A percentile compares a stretch with the other conserved stretches of the same genome.
Conservation (phyloP, 805 yeast species). For the Metschnikowia reukaufii region DNA sequence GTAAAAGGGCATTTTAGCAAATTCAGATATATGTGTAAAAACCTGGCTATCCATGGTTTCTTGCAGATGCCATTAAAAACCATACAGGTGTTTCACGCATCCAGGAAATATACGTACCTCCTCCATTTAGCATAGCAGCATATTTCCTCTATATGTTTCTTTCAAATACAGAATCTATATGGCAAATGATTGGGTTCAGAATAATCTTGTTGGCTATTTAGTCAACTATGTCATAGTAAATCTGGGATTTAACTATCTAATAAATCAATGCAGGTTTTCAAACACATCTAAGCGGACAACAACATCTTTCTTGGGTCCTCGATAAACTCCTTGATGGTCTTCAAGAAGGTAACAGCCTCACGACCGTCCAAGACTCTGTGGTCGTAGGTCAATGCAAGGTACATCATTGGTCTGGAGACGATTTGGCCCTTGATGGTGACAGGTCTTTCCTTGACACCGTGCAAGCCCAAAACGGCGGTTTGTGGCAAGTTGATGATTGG, state of each 20-base stretch:
- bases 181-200: too few relatives aligned
- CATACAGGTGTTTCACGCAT: too few relatives aligned
- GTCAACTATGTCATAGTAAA: slow-evolving; percentile 4
- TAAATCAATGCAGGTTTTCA: slow-evolving; percentile 5
- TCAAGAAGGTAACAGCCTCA: slow-evolving; percentile 97
- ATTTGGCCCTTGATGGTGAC: slow-evolving; percentile 95
- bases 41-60: too few relatives aligned
- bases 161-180: too few relatives aligned
- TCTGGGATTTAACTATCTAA: background rate
- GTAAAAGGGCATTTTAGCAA: too few relatives aligned
- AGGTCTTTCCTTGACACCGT: slow-evolving; percentile 96
- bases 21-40: too few relatives aligned
- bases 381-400: slow-evolving; percentile 96
- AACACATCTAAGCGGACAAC: slow-evolving; percentile 26
- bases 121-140: too few relatives aligned
- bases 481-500: slow-evolving; percentile 98
- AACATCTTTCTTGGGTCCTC: slow-evolving; percentile 99
- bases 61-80: too few relatives aligned
- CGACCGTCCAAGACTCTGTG: slow-evolving; percentile 98
- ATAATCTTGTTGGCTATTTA: slow-evolving; percentile 5
- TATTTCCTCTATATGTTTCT: too few relatives aligned
- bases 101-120: too few relatives aligned
- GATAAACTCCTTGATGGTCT: slow-evolving; percentile 91
- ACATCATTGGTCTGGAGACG: slow-evolving; percentile 99
- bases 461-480: slow-evolving; percentile 96